Percentiles rank a stretch among this genome's conserved stretches.
Conservation (phyloP, 2,329 filamentous ascomycete species). For the Colletotrichum brevisporum region DNA sequence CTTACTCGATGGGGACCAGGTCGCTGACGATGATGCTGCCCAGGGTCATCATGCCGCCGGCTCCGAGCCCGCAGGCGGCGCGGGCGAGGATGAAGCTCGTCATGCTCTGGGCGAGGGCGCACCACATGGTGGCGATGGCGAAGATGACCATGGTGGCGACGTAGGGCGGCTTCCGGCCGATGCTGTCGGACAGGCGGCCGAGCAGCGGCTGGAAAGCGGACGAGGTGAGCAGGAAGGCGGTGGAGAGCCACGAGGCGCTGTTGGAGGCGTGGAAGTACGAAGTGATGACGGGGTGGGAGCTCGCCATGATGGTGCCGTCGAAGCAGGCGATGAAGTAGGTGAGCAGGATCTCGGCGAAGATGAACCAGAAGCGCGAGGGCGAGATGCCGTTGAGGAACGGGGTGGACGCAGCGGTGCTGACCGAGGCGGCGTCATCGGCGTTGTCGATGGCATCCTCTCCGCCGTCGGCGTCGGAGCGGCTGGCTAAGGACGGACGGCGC, state of each 20-base stretch:
- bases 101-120: conserved; percentile 76
- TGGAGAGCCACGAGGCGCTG: conserved; percentile 86
- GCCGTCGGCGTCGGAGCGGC: conserved; percentile 21
- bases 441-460: conserved; percentile 9
- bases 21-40: conserved; percentile 81
- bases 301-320: conserved; percentile 86
- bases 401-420: conserved; percentile 35
- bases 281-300: conserved; percentile 84
- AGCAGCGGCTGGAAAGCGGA: conserved; percentile 83
- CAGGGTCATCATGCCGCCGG: conserved; percentile 78
- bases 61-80: conserved; percentile 80
- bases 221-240: conserved; percentile 82
- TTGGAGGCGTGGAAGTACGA: conserved; percentile 85
- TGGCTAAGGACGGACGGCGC: conserved; percentile 25
- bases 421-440: conserved; percentile 30
- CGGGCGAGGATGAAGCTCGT: conserved; percentile 79
- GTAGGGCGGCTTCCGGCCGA: conserved; percentile 78
- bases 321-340: conserved; percentile 75
- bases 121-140: conserved; percentile 76
- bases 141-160: conserved; percentile 75
- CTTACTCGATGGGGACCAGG: conserved; percentile 79
- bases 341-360: conserved; percentile 72
- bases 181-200: conserved; percentile 80
- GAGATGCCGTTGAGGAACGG: conserved; percentile 63
- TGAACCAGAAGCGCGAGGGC: conserved; percentile 70